phyloP scores from a whole-genome alignment of 2,329 filamentous ascomycete genomes.

The Pezicula rhizophila region DNA sequence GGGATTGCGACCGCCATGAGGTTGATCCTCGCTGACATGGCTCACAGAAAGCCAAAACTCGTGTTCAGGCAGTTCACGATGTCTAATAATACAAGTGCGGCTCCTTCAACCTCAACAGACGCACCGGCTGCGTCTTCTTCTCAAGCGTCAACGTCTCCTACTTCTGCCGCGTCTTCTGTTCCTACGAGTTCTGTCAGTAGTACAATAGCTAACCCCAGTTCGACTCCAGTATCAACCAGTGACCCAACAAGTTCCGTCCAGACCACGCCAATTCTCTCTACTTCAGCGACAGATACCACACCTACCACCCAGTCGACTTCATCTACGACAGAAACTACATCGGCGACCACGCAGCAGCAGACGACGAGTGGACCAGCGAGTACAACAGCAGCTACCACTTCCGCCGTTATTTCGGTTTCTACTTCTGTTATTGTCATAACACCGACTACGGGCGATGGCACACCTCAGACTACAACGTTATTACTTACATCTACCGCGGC shows the following conservation, averaged over 20 bases:
- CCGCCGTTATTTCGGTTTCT: background rate
- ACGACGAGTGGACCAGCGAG: slow-evolving; percentile 9
- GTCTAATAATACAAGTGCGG: slow-evolving; percentile 23
- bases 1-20: background rate
- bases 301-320: background rate
- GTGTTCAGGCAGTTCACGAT: slow-evolving; percentile 20
- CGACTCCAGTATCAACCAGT: slow-evolving; percentile 20
- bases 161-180: slow-evolving; percentile 3
- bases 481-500: slow-evolving; percentile 6
- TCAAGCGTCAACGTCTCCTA: slow-evolving; percentile 1
- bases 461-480: background rate
- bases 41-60: slow-evolving; percentile 15
- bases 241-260: slow-evolving; percentile 11
- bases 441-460: slow-evolving; percentile 3
- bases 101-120: slow-evolving; percentile 8
- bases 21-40: slow-evolving; percentile 16
- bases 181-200: slow-evolving; percentile 14
- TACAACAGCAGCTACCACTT: slow-evolving; percentile 3
- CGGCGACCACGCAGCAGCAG: slow-evolving; percentile 4
- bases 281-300: slow-evolving; percentile 14
- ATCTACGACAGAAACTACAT: slow-evolving; percentile 7
- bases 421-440: slow-evolving; percentile 10
- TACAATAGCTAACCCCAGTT: slow-evolving; percentile 23
- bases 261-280: slow-evolving; percentile 17
- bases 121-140: slow-evolving; percentile 2